Conservation (phyloP, 352 stramenopile species). For the Globisporangium recalcitrans region DNA sequence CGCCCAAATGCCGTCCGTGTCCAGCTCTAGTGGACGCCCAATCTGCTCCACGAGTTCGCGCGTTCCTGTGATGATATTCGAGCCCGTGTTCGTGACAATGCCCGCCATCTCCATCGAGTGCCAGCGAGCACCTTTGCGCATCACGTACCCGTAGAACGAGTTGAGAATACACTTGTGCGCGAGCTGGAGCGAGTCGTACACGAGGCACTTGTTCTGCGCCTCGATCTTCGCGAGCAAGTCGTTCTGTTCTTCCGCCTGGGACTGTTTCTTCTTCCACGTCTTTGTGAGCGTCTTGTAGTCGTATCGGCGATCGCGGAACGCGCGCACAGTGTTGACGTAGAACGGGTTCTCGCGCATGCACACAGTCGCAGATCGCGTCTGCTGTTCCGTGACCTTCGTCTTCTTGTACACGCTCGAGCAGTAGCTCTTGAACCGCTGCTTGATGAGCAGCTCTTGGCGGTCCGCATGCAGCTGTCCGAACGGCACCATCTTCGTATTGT, state of each 20-base stretch:
- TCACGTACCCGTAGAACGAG: constrained; percentile 99
- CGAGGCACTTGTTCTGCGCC: constrained; percentile 83
- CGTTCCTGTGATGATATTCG: constrained; percentile 96
- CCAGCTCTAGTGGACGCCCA: constrained; percentile 96
- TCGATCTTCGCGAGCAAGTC: constrained; percentile 85
- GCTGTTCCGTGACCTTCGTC: constrained; percentile 94
- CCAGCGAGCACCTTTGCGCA: constrained; percentile 98
- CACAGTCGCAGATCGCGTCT: constrained; percentile 93
- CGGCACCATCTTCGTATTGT: constrained; percentile 32
- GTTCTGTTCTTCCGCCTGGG: constrained; percentile 70
- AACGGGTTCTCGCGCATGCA: constrained; percentile 99
- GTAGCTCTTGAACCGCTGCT: constrained; percentile 90
- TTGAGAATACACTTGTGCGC: constrained; percentile 99
- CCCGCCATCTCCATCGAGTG: constrained; percentile 99
- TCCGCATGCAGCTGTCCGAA: constrained; percentile 54
- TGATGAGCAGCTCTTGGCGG: constrained; percentile 62
- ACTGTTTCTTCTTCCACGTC: constrained; percentile 85
- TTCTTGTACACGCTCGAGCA: constrained; percentile 97
- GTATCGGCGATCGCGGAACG: constrained; percentile 98
- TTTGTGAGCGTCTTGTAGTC: constrained; percentile 99
- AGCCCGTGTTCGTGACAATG: constrained; percentile 98
- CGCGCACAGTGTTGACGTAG: constrained; percentile 99
- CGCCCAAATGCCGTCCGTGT: constrained; percentile 99
- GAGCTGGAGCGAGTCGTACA: constrained; percentile 98
- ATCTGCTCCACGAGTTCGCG: constrained; percentile 92